Base-by-base conservation (phyloP, 345 rosid genomes). In the Lenwebbia sp. region DNA sequence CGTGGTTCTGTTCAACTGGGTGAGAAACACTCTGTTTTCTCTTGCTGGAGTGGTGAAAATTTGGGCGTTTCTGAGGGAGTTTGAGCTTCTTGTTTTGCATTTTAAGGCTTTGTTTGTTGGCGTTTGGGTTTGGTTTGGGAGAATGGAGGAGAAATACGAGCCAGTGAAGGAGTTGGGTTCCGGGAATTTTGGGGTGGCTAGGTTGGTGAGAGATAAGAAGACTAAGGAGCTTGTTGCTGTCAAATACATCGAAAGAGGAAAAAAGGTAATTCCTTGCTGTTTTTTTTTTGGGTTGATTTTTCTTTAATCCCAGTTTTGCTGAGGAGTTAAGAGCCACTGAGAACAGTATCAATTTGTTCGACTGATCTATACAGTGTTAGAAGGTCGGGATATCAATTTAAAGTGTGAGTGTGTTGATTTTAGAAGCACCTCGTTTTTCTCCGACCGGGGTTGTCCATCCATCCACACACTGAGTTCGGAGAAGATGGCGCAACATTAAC, bases 181-280 rank as follows among this genome's bases (percentile, higher is more conserved):
- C 4, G 99, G 99, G 82, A 96, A 95, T 86, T 96, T 95, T 62
- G 99, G 99, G 70, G 99, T 96, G 82, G 99, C 98, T 0, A 94
- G 95, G 87, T 87, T 96, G 88, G 96, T 92, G 54, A 92, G 94
- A 84, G 99, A 96, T 85, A 94, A 95, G 93, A 94, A 91, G 89
- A 93, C 94, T 55, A 93, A 91, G 82, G 96, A 95, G 85, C 99
- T 96, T 91, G 91, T 94, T 93, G 98, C 99, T 78, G 97, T 96
- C 84, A 96, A 96, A 82, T 95, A 94, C 88, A 96, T 96, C 82
- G 98, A 95, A 92, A 93, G 99, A 91, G 99, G 99, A 82, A 92
- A 92, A 87, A 96, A 95, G 99, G 99, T 95, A 85, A 58, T 75
- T 0, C 47, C 19, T 33, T 54, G 84, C 50, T 11, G 4, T 30